These are phyloP conservation scores for Diaporthe sp. DNA, from an alignment of 2,329 filamentous ascomycete species.

Conservation along the genomic window DNA sequence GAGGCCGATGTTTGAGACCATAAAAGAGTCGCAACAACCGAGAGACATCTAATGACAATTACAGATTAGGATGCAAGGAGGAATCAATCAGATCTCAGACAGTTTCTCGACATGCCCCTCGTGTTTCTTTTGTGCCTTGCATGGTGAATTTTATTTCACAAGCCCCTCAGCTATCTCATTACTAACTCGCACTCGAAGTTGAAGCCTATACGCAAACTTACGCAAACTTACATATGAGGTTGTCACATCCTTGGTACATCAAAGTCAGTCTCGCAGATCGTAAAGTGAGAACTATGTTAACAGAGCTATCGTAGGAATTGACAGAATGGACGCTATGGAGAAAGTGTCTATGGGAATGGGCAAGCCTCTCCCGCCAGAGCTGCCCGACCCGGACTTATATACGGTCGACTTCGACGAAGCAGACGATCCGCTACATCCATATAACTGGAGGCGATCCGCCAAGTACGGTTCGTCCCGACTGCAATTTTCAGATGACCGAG, in stretches of 20 bases:
- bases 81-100: neutral
- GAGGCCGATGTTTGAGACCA: neutral
- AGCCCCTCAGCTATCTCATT: neutral
- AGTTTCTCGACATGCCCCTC: neutral
- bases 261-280: neutral
- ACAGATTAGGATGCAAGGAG: neutral
- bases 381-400: constrained; percentile 68
- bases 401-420: constrained; percentile 66
- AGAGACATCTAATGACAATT: neutral
- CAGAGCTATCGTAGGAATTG: no score
- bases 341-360: constrained; percentile 53
- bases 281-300: neutral
- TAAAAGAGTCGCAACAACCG: constrained; percentile 16
- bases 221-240: neutral
- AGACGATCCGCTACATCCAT: constrained; percentile 60
- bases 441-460: constrained; percentile 58
- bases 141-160: neutral
- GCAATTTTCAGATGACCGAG: no score
- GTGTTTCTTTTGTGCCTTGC: neutral
- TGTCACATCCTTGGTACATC: neutral
- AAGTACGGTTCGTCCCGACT: constrained; percentile 47
- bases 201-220: neutral
- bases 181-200: no score
- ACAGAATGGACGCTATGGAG: neutral
- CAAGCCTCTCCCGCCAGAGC: constrained; percentile 64